Percentiles rank a stretch among this genome's conserved stretches.
These are phyloP conservation scores for Lindgomyces ingoldianus DNA, from an alignment of 495 filamentous ascomycete genomes.

Conservation along the genomic window DNA sequence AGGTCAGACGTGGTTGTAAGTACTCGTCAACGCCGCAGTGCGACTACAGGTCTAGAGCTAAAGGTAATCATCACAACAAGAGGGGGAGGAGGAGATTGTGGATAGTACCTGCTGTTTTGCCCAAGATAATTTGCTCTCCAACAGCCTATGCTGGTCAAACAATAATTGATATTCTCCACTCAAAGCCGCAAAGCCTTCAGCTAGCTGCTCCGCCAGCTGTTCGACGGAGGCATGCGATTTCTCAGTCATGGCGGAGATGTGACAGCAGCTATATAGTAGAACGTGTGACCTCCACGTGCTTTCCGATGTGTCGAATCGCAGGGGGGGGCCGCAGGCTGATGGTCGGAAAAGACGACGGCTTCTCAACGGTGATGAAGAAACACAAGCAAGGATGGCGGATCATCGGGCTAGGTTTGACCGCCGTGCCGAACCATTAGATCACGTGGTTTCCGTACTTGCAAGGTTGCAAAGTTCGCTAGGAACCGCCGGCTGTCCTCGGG, in stretches of 20 bases:
- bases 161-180: conserved; percentile 44
- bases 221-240: conserved; percentile 1
- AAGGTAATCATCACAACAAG: conserved; percentile 58
- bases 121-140: conserved; percentile 44
- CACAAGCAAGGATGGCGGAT: too few species aligned
- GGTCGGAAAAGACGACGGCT: too few species aligned
- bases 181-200: conserved; percentile 44
- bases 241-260: conserved; percentile 6
- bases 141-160: conserved; percentile 37
- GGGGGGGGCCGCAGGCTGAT: too few species aligned
- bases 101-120: conserved; percentile 45
- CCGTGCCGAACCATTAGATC: too few species aligned
- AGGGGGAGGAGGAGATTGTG: not conserved
- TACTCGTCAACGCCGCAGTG: conserved; percentile 57
- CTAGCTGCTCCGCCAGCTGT: conserved; percentile 39
- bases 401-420: too few species aligned
- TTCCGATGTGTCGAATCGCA: too few species aligned
- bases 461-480: too few species aligned
- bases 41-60: conserved; percentile 76
- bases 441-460: too few species aligned
- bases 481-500: not conserved
- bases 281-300: too few species aligned
- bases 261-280: not conserved
- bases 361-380: too few species aligned
- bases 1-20: conserved; percentile 39